phyloP scores from a whole-genome alignment of 305 asterid genomes.

The Fraxinus sp. region DNA sequence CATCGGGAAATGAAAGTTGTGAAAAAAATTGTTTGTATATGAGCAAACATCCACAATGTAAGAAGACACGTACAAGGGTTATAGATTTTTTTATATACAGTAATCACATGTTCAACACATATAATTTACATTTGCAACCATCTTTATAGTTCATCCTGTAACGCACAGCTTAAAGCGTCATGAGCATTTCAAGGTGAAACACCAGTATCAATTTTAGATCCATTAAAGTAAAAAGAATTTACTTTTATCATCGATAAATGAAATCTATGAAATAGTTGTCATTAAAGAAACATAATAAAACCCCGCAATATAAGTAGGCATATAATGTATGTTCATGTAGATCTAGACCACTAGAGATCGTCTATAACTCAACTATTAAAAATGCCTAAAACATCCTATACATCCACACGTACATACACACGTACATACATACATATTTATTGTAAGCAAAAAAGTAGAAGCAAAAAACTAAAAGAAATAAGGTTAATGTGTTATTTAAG shows the following conservation, averaged over 20 bases:
- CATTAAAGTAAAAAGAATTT: not conserved
- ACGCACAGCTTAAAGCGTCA: not conserved
- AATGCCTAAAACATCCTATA: not conserved
- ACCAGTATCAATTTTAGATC: not conserved
- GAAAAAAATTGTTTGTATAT: conserved; percentile 23
- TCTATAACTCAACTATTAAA: conserved; percentile 20
- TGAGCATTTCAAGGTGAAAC: not conserved
- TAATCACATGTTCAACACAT: not conserved
- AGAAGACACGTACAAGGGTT: not conserved
- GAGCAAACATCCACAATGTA: conserved; percentile 23
- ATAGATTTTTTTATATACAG: not conserved
- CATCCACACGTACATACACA: not conserved
- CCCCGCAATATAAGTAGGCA: conserved; percentile 38
- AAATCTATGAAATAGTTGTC: not conserved
- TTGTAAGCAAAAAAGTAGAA: not conserved
- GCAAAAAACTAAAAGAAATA: not conserved
- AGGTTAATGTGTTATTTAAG: conserved; percentile 5
- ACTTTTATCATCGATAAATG: not conserved
- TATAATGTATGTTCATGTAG: conserved; percentile 20
- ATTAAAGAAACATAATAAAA: not conserved
- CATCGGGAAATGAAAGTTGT: conserved; percentile 36
- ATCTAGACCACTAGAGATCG: conserved; percentile 35
- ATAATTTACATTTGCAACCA: not conserved
- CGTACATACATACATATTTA: not conserved
- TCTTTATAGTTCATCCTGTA: too few species aligned